Percentiles rank a stretch among this genome's conserved stretches.
These are phyloP conservation scores for Mesotaenium endlicherianum DNA, from an alignment of 139 green algal genomes.

Conservation along the genomic window DNA sequence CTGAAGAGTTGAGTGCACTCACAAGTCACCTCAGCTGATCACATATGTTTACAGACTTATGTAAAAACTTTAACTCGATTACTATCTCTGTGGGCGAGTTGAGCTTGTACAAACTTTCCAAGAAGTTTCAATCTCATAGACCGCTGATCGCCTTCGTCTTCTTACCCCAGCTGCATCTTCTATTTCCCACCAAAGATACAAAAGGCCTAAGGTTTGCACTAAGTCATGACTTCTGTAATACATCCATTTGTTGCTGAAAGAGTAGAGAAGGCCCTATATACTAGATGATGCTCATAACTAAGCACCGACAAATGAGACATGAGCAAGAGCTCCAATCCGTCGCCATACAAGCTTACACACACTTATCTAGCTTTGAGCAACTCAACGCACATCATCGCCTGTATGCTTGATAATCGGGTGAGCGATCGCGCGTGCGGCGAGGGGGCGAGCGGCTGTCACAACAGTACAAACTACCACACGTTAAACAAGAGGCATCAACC, in stretches of 20 bases:
- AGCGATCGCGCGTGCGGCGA: not conserved
- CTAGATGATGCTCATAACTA: not conserved
- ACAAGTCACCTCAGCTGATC: too few relatives aligned
- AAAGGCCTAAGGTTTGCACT: too few relatives aligned
- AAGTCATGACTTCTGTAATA: not conserved
- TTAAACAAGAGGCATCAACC: not conserved
- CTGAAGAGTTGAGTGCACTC: too few relatives aligned
- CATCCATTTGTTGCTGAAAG: not conserved
- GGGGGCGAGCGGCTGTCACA: not conserved
- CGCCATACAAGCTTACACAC: not conserved
- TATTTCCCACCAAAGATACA: too few relatives aligned
- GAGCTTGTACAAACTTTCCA: too few relatives aligned
- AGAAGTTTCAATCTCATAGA: too few relatives aligned
- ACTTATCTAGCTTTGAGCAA: not conserved
- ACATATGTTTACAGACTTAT: too few relatives aligned
- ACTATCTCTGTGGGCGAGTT: too few relatives aligned
- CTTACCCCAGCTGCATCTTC: too few relatives aligned
- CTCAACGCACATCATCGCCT: not conserved
- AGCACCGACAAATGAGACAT: not conserved
- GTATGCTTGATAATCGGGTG: slow-evolving; percentile 1
- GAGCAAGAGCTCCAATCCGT: not conserved
- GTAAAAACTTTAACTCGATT: too few relatives aligned
- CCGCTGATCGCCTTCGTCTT: too few relatives aligned
- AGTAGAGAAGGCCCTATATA: not conserved
- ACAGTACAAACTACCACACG: not conserved